These are phyloP conservation scores for Penicillium arizonense DNA, from an alignment of 495 filamentous ascomycete genomes.

Conservation along the genomic window DNA sequence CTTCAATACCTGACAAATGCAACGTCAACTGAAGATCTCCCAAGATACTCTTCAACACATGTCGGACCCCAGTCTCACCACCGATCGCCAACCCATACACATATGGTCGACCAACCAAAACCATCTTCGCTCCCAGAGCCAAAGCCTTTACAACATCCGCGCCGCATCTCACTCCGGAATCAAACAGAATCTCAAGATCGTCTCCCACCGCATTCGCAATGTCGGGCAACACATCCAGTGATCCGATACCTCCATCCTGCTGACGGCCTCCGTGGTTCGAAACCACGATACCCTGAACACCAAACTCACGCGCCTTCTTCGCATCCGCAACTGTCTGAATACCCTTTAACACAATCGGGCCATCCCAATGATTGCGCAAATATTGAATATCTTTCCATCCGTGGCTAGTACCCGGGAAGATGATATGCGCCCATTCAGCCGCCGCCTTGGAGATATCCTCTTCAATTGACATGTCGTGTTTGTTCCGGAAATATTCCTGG, in stretches of 20 bases:
- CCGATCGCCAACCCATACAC: slow-evolving; percentile 29
- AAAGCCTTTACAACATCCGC: slow-evolving; percentile 51
- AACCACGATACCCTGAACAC: slow-evolving; percentile 57
- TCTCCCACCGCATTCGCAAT: slow-evolving; percentile 49
- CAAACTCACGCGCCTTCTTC: slow-evolving; percentile 44
- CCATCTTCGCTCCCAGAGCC: slow-evolving; percentile 51
- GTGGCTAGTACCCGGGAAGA: slow-evolving; percentile 46
- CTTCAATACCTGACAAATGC: slow-evolving; percentile 5
- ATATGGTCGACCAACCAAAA: slow-evolving; percentile 46
- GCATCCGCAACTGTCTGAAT: slow-evolving; percentile 54
- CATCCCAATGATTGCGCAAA: slow-evolving; percentile 27
- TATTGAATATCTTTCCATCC: slow-evolving; percentile 49
- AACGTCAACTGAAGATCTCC: slow-evolving; percentile 13
- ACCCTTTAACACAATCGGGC: slow-evolving; percentile 52
- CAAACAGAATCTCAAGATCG: slow-evolving; percentile 44
- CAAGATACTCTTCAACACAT: slow-evolving; percentile 23
- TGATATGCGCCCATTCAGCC: slow-evolving; percentile 40
- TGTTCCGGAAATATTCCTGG: slow-evolving; percentile 39
- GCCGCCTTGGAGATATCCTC: slow-evolving; percentile 34
- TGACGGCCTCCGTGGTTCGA: slow-evolving; percentile 47
- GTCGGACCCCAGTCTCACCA: slow-evolving; percentile 23
- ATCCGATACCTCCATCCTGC: slow-evolving; percentile 42
- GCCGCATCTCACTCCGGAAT: slow-evolving; percentile 48
- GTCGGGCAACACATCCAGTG: slow-evolving; percentile 42
- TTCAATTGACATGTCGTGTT: slow-evolving; percentile 37